Evolutionary conservation across 768 basidiomycete genomes (phyloP), one percentile per base, ranked within the genome.

Genomic region (Rhodotorula sphaerocarpa): DNA sequence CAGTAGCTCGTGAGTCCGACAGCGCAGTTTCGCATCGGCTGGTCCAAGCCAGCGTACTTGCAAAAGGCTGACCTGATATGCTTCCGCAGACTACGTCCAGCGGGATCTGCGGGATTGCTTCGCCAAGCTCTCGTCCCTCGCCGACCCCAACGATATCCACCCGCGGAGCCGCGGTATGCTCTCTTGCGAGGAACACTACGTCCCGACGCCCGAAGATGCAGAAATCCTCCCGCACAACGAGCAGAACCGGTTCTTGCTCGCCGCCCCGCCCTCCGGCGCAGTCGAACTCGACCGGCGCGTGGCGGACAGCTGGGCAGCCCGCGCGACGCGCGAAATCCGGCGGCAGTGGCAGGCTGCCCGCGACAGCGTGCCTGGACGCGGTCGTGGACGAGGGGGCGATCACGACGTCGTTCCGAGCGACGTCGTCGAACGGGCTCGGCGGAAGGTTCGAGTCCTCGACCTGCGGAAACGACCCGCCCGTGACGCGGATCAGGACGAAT

Each of bases 131-230:
- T 47, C 50, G 31, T 50, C 46, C 11, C 46, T 68, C 15, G 21
- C 59, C 20, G 67, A 68, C 42, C 67, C 67, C 27, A 57, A 57
- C 36, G 56, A 56, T 21, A 33, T 59, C 14, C 47, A 55, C 20
- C 14, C 62, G 5, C 63, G 63, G 34, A 42, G 50, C 3, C 62
- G 62, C 28, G 67, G 67, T 11, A 36, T 41, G 0, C 34, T 61
- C 39, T 28, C 47, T 10, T 68, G 67, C 59, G 67, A 68, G 44
- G 45, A 53, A n/a, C 59, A 61, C 52, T 68, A 68, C 59, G 43
- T 68, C 30, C 62, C 67, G 1, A 57, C 66, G 2, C 27, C 48
- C 1, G 25, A 36, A 20, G 61, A 67, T 33, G 58, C 53, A 50
- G 30, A 28, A 23, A 28, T 20, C 46, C 12, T 56, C 58, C 2